A percentile compares a stretch with the other conserved stretches of the same genome.
Evolutionary conservation across 768 basidiomycete genomes (phyloP).

Genomic region (Pulveroboletus ravenelii): DNA sequence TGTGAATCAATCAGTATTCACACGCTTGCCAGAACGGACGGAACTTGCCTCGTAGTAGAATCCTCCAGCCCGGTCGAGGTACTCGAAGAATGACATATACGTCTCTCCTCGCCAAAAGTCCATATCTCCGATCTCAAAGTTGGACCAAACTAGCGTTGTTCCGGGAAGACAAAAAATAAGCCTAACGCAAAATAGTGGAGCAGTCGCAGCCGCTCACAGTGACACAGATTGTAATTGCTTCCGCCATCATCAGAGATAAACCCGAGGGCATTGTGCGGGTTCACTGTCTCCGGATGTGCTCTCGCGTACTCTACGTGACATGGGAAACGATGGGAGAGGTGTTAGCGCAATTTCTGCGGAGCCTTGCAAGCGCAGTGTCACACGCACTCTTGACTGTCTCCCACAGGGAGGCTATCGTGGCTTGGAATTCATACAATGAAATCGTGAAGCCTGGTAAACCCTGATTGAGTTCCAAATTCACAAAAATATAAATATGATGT

Average conservation of each 20-base stretch:
- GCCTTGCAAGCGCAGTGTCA: conserved; percentile 30
- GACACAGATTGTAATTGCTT: conserved; percentile 57
- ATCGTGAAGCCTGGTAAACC: conserved; percentile 51
- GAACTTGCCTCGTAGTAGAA: conserved; percentile 77
- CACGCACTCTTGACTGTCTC: conserved; percentile 47
- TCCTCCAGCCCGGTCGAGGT: conserved; percentile 73
- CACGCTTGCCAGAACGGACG: background rate
- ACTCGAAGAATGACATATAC: conserved; percentile 80
- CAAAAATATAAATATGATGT: background rate
- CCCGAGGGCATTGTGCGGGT: conserved; percentile 49
- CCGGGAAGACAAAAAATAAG: background rate
- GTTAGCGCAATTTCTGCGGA: conserved; percentile 34
- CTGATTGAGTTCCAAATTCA: background rate
- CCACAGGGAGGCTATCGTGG: conserved; percentile 66
- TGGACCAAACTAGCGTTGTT: conserved; percentile 70
- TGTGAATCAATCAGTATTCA: background rate
- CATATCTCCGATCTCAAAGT: conserved; percentile 87
- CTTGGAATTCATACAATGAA: conserved; percentile 54
- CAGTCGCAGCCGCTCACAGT: conserved; percentile 39
- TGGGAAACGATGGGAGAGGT: background rate
- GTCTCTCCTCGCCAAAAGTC: conserved; percentile 82
- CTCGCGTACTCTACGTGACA: conserved; percentile 21
- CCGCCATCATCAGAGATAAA: conserved; percentile 68
- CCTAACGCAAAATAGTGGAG: background rate
- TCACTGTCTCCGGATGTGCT: conserved; percentile 46